These are phyloP conservation scores for Pulchroboletus neoregius DNA, from an alignment of 1,284 basidiomycete species.

Conservation along the genomic window DNA sequence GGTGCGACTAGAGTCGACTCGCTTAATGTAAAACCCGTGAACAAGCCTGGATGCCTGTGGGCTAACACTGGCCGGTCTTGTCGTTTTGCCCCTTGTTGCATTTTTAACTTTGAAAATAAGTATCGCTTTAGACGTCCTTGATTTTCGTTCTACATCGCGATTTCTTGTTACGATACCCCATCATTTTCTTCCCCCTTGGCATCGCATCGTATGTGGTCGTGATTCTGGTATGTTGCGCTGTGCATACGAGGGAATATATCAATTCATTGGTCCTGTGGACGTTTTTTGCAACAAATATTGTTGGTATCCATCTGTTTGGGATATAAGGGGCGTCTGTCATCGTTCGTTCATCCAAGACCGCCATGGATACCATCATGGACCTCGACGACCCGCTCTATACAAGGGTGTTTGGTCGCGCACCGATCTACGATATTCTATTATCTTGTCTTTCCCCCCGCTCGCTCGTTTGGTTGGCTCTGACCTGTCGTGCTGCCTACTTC, in stretches of 20 bases:
- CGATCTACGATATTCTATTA: conserved; percentile 23
- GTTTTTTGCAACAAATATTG: background rate
- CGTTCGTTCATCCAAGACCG: too few relatives aligned
- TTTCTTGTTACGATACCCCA: conserved; percentile 28
- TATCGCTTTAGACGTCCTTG: conserved; percentile 2
- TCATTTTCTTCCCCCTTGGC: conserved; percentile 4
- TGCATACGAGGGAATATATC: conserved; percentile 21
- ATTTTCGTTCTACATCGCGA: background rate
- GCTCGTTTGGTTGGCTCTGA: conserved; percentile 14
- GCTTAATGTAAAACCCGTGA: conserved; percentile 1
- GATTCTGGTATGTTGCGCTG: conserved; percentile 26
- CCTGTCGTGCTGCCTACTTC: conserved; percentile 14
- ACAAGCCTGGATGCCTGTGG: conserved; percentile 6
- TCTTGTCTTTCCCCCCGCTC: conserved; percentile 16
- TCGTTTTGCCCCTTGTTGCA: conserved; percentile 13
- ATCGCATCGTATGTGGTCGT: conserved; percentile 24
- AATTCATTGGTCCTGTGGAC: conserved; percentile 17
- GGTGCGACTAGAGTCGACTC: conserved; percentile 46
- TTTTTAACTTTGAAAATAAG: background rate
- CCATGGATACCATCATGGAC: conserved; percentile 7
- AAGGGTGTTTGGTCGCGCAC: conserved; percentile 15
- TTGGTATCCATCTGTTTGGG: background rate
- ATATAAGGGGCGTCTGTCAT: too few relatives aligned
- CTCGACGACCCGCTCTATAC: background rate
- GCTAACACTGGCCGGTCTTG: conserved; percentile 30